phyloP scores from a whole-genome alignment of 2,329 filamentous ascomycete genomes.

The Cladosporium sp. region DNA sequence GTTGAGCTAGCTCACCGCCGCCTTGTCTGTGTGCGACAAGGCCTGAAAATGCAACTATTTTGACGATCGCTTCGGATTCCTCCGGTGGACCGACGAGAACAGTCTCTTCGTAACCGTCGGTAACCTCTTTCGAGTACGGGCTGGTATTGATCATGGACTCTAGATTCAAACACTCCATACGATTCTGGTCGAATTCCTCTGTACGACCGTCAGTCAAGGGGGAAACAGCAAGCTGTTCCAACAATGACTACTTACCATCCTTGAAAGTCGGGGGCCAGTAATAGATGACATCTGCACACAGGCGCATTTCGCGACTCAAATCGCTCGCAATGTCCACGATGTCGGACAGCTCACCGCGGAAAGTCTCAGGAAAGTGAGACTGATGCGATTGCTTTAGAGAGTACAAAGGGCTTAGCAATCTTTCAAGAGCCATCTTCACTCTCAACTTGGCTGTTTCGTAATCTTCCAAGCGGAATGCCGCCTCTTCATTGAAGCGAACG shows the following conservation, averaged over 20 bases:
- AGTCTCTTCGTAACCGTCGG: constrained; percentile 17
- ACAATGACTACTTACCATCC: constrained; percentile 20
- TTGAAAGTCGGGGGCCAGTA: constrained; percentile 31
- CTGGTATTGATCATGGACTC: constrained; percentile 21
- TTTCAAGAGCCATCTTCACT: not conserved
- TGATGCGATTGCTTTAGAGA: not conserved
- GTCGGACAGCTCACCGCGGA: constrained; percentile 5
- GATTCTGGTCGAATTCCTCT: constrained; percentile 24
- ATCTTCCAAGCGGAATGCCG: no score
- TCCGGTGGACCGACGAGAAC: constrained; percentile 16
- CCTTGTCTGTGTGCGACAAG: constrained; percentile 26
- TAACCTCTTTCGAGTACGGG: constrained; percentile 21
- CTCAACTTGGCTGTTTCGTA: no score
- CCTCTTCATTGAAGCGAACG: not conserved
- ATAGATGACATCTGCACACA: constrained; percentile 22
- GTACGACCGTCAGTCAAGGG: no score
- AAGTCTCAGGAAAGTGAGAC: not conserved
- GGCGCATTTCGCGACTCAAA: constrained; percentile 23
- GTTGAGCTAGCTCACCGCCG: constrained; percentile 22
- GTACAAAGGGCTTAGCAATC: not conserved
- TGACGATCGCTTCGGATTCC: constrained; percentile 25
- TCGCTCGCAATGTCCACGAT: constrained; percentile 21
- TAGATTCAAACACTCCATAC: constrained; percentile 28
- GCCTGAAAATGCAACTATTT: constrained; percentile 25
- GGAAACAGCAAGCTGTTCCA: no score